A percentile compares a stretch with the other conserved stretches of the same genome.
Conservation (phyloP, 1,284 basidiomycete genomes). For the Phellinidium pouzarii region DNA sequence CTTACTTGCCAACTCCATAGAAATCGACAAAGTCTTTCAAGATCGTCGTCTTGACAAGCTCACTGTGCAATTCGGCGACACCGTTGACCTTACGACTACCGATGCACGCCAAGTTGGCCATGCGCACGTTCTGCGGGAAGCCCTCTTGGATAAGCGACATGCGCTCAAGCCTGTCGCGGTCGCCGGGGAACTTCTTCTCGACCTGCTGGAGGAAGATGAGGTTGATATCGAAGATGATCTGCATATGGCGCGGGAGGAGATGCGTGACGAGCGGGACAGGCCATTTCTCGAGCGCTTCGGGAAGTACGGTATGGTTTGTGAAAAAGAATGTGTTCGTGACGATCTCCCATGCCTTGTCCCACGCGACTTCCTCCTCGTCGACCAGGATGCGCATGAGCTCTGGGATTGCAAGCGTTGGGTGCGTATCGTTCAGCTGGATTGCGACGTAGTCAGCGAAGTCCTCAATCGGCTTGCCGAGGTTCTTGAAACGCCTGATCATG, state of each 20-base stretch:
- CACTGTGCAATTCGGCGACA: slow-evolving; percentile 86
- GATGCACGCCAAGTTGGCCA: slow-evolving; percentile 80
- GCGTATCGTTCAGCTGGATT: slow-evolving; percentile 89
- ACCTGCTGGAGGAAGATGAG: slow-evolving; percentile 67
- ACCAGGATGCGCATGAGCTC: slow-evolving; percentile 87
- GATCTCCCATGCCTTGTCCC: slow-evolving; percentile 81
- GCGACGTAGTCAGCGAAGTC: slow-evolving; percentile 82
- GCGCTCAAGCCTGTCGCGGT: slow-evolving; percentile 68
- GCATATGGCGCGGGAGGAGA: slow-evolving; percentile 79
- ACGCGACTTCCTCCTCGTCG: slow-evolving; percentile 84
- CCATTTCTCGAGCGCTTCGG: slow-evolving; percentile 64
- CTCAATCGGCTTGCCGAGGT: slow-evolving; percentile 64
- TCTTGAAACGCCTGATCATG: slow-evolving; percentile 79
- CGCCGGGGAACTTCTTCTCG: slow-evolving; percentile 83
- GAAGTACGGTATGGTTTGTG: slow-evolving; percentile 86
- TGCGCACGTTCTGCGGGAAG: slow-evolving; percentile 76
- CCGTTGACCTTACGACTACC: slow-evolving; percentile 89
- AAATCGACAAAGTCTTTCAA: slow-evolving; percentile 90
- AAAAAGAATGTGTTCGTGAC: slow-evolving; percentile 87
- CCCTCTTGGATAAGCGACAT: slow-evolving; percentile 94
- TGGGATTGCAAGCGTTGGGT: slow-evolving; percentile 90
- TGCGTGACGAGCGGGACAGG: slow-evolving; percentile 75
- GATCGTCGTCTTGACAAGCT: slow-evolving; percentile 72
- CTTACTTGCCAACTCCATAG: slow-evolving; percentile 70
- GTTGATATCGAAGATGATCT: slow-evolving; percentile 86